Percentiles rank a stretch among this genome's conserved stretches.
Conservation (phyloP, 2,329 filamentous ascomycete genomes). For the Tolypocladium guangdongense region DNA sequence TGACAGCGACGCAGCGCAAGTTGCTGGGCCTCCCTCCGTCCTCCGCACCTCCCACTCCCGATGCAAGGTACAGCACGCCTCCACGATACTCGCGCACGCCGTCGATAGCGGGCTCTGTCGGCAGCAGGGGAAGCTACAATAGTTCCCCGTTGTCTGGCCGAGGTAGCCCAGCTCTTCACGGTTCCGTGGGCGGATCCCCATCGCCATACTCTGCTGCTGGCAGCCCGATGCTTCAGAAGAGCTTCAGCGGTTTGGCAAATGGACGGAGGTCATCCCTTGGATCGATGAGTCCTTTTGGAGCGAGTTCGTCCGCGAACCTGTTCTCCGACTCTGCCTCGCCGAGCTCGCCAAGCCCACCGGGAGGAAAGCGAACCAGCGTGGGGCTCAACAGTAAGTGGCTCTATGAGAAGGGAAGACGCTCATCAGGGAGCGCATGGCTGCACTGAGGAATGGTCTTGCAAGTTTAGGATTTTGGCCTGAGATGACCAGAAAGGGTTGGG, state of each 20-base stretch:
- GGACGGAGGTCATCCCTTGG: conserved; percentile 53
- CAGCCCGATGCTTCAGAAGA: conserved; percentile 58
- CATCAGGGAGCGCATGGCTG: conserved; percentile 33
- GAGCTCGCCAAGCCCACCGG: conserved; percentile 56
- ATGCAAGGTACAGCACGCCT: conserved; percentile 65
- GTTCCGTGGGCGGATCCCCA: conserved; percentile 22
- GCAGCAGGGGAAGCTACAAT: conserved; percentile 44
- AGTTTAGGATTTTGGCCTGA: too few species aligned
- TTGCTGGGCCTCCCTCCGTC: conserved; percentile 71
- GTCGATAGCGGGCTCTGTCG: conserved; percentile 51
- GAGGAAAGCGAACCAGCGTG: conserved; percentile 60
- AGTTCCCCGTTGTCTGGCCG: conserved; percentile 48
- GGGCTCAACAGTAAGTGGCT: conserved; percentile 89
- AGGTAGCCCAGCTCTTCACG: conserved; percentile 34
- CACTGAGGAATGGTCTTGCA: conserved; percentile 11
- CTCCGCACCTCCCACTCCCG: conserved; percentile 52
- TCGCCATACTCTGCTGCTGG: conserved; percentile 35
- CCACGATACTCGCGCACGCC: conserved; percentile 75
- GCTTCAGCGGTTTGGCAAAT: conserved; percentile 36
- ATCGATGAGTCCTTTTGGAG: conserved; percentile 40
- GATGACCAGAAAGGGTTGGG: background rate
- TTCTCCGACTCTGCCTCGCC: conserved; percentile 39
- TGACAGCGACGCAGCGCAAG: conserved; percentile 65
- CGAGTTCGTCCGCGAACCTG: conserved; percentile 33
- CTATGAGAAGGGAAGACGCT: conserved; percentile 67